Evolutionary conservation across 129 eudicot species (phyloP).

Genomic region (Solidago caesia): DNA sequence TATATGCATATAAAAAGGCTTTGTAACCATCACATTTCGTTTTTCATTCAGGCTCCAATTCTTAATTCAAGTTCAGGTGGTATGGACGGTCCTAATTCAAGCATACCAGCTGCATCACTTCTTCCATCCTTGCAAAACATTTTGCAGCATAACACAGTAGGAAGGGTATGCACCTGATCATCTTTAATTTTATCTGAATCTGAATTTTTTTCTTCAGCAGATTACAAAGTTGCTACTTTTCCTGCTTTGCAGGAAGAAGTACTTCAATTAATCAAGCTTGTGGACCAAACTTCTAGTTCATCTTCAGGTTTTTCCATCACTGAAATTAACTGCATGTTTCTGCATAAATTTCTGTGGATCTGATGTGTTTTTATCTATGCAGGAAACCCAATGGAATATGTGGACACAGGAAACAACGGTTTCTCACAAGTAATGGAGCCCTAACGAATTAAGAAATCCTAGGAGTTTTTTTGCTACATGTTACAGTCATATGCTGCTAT

Average conservation of each 20-base stretch:
- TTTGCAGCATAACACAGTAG: constrained; percentile 67
- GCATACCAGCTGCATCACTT: constrained; percentile 51
- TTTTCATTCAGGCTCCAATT: constrained; percentile 43
- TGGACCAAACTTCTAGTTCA: constrained; percentile 66
- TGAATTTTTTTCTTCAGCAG: neutral
- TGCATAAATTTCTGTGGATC: constrained; percentile 3
- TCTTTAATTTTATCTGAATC: constrained; percentile 1
- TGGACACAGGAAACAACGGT: constrained; percentile 49
- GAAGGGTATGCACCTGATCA: constrained; percentile 53
- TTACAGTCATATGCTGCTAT: neutral
- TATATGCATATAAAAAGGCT: constrained; percentile 9
- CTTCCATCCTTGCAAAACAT: constrained; percentile 77
- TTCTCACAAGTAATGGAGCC: constrained; percentile 46
- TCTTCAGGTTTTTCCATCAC: constrained; percentile 17
- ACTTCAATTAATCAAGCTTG: constrained; percentile 60
- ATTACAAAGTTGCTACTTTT: constrained; percentile 16
- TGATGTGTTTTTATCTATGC: constrained; percentile 20
- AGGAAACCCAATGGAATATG: constrained; percentile 47
- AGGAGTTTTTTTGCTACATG: neutral
- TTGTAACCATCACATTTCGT: constrained; percentile 32
- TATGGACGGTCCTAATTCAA: constrained; percentile 33
- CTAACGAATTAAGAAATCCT: neutral
- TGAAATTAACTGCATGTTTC: constrained; percentile 7
- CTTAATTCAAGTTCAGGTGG: constrained; percentile 39
- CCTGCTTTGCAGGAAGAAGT: constrained; percentile 64